A percentile compares a stretch with the other conserved stretches of the same genome.
Evolutionary conservation across 23 red algal species (phyloP).

Genomic region (Gracilaria gracilis): DNA sequence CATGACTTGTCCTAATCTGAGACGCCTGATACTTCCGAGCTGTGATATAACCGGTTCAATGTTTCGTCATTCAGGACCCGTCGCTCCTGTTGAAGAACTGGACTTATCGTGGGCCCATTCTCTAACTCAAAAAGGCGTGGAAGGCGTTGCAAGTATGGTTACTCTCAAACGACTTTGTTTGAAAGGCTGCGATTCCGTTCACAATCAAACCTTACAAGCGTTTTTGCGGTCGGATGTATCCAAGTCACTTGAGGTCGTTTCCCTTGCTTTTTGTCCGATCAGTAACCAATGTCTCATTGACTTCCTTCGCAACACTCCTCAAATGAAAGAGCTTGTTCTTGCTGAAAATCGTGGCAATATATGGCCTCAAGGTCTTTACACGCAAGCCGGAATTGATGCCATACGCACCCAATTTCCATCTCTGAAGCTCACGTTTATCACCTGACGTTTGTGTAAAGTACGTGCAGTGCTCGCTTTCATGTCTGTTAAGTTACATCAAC

Average conservation of each 20-base stretch:
- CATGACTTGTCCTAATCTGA: slow-evolving; percentile 37
- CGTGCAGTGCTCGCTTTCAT: background rate
- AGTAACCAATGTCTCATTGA: slow-evolving; percentile 18
- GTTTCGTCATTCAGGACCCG: slow-evolving; percentile 20
- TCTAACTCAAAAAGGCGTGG: slow-evolving; percentile 13
- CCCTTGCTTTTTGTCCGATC: slow-evolving; percentile 43
- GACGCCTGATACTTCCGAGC: slow-evolving; percentile 28
- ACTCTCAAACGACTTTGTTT: slow-evolving; percentile 35
- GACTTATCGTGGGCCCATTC: slow-evolving; percentile 58
- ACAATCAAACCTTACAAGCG: background rate
- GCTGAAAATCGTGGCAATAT: slow-evolving; percentile 49
- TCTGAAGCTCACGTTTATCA: slow-evolving; percentile 33
- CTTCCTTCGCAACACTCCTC: slow-evolving; percentile 14
- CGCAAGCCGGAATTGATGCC: slow-evolving; percentile 35
- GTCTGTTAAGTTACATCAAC: background rate
- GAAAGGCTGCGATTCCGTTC: slow-evolving; percentile 23
- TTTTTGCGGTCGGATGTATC: slow-evolving; percentile 3
- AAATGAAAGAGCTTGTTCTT: slow-evolving; percentile 32
- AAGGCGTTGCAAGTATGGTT: slow-evolving; percentile 22
- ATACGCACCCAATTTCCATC: slow-evolving; percentile 11
- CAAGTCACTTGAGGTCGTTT: slow-evolving; percentile 13
- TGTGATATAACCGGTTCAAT: slow-evolving; percentile 37
- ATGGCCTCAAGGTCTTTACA: slow-evolving; percentile 44
- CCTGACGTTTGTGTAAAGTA: slow-evolving; percentile 8
- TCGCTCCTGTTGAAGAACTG: slow-evolving; percentile 15